Base-by-base conservation (phyloP, 2,329 filamentous ascomycete genomes). In the Aspergillus amoenus region DNA sequence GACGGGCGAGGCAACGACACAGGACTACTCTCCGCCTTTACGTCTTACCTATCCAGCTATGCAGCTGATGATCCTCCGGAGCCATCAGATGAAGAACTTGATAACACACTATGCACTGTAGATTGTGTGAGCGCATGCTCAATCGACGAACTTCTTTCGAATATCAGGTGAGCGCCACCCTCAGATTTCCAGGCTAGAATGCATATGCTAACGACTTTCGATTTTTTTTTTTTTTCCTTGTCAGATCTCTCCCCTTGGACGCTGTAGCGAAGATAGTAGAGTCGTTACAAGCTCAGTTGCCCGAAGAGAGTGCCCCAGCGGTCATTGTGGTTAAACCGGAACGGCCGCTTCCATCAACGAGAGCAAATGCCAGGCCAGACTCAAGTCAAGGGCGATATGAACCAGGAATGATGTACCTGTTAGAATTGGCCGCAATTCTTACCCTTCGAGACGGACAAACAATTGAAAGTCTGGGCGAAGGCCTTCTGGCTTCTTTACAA, bases 41-140 rank as follows among this genome's bases (percentile, higher is more conserved):
- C 93, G 0, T 96, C 90, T 5, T 99, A 97, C 68, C 92, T 99
- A 32, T 96, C 93, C n/a, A 97, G 93, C 73, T 97, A 99, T 72
- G 94, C 95, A 42, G 95, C 94, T 11, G 94, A 97, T 73, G 94
- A 99, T 69, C 94, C 94, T 12, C 94, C 94, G 0, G 94, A 99
- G 76, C 94, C 94, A 2, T 97, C 94, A 1, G 92, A 97, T 63
- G 93, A 97, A 71, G 94, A 99, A 72, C 82, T 99, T 30, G 94
- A 99, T 68, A 96, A 94, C 70, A 97, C 94, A 0, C 80, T 99
- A 9, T 94, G 90, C 70, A 93, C 94, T 1, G 90, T 97, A 3
- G 94, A 97, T 71, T 99, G 93, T 68, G 87, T 99, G 42, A 93
- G 90, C 65, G 89, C 91, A 44, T 99, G 94, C 72, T 87, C 89